These are phyloP conservation scores for Mentha longifolia DNA, from an alignment of 257 asterid genomes.

Conservation along the genomic window DNA sequence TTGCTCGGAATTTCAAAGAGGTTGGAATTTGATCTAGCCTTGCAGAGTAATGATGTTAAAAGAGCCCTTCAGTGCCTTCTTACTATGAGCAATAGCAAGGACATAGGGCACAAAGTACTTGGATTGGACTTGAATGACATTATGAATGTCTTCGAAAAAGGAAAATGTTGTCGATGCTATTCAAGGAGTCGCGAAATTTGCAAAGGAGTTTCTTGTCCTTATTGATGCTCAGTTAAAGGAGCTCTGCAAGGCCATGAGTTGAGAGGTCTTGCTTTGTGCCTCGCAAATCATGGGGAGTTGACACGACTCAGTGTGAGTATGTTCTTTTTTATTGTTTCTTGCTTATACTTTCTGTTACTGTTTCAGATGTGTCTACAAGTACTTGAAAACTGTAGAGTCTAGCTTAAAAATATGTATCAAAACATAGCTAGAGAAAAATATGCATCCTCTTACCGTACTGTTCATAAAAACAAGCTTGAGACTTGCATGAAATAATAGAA, in stretches of 20 bases:
- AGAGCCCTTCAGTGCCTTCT: slow-evolving; percentile 94
- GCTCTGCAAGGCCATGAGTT: slow-evolving; percentile 84
- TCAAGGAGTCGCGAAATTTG: slow-evolving; percentile 88
- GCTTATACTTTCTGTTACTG: not conserved
- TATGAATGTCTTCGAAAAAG: slow-evolving; percentile 81
- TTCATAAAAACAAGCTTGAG: not conserved
- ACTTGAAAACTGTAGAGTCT: not conserved
- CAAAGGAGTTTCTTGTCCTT: slow-evolving; percentile 83
- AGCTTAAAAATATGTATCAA: not conserved
- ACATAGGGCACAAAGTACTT: slow-evolving; percentile 85
- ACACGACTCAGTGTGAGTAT: slow-evolving; percentile 87
- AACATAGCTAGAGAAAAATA: not conserved
- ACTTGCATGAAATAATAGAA: no score
- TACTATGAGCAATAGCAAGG: slow-evolving; percentile 94
- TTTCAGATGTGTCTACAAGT: not conserved
- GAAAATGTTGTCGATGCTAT: slow-evolving; percentile 89
- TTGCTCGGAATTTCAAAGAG: slow-evolving; percentile 96
- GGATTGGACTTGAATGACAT: slow-evolving; percentile 86
- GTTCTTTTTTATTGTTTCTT: not conserved
- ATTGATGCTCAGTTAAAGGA: slow-evolving; percentile 93
- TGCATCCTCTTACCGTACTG: not conserved
- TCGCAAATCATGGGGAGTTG: slow-evolving; percentile 95
- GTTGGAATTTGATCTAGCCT: slow-evolving; percentile 89
- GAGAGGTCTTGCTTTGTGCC: slow-evolving; percentile 94
- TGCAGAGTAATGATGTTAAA: slow-evolving; percentile 88